These are phyloP conservation scores for Waltergamsia citrina DNA, from an alignment of 2,329 filamentous ascomycete species.

Conservation along the genomic window DNA sequence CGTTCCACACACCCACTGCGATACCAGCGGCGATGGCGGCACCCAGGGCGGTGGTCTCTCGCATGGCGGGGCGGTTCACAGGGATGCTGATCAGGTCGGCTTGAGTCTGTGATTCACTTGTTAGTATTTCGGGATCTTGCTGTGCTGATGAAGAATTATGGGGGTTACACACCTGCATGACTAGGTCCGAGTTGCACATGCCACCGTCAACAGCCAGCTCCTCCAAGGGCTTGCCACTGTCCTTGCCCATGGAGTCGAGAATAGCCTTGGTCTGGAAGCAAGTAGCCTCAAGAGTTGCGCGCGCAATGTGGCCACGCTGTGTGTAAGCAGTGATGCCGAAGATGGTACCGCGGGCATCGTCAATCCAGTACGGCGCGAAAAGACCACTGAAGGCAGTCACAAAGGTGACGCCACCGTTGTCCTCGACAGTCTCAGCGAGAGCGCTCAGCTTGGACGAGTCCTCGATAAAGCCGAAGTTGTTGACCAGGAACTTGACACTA, in stretches of 20 bases:
- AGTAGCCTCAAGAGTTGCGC: constrained; percentile 71
- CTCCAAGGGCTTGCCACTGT: constrained; percentile 62
- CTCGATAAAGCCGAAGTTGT: constrained; percentile 47
- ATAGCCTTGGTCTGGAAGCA: constrained; percentile 81
- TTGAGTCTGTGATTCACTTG: constrained; percentile 41
- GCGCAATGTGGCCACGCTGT: constrained; percentile 65
- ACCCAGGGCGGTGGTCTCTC: constrained; percentile 73
- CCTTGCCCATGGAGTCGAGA: constrained; percentile 71
- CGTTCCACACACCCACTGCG: constrained; percentile 64
- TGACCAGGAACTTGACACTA: constrained; percentile 59
- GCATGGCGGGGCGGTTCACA: constrained; percentile 70
- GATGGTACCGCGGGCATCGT: constrained; percentile 71
- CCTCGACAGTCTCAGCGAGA: constrained; percentile 39
- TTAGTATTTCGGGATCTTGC: neutral
- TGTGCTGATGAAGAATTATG: neutral
- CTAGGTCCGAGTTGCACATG: constrained; percentile 72
- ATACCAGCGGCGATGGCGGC: constrained; percentile 78
- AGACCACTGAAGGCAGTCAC: constrained; percentile 76
- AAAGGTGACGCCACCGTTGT: constrained; percentile 68
- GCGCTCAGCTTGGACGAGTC: constrained; percentile 33
- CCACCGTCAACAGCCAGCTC: constrained; percentile 77
- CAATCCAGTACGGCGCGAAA: constrained; percentile 80
- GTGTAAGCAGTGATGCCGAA: constrained; percentile 74
- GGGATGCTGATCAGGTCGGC: constrained; percentile 73
- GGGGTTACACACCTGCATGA: constrained; percentile 50